phyloP scores from a whole-genome alignment of 83 land plant genomes.

The Thuja plicata region DNA sequence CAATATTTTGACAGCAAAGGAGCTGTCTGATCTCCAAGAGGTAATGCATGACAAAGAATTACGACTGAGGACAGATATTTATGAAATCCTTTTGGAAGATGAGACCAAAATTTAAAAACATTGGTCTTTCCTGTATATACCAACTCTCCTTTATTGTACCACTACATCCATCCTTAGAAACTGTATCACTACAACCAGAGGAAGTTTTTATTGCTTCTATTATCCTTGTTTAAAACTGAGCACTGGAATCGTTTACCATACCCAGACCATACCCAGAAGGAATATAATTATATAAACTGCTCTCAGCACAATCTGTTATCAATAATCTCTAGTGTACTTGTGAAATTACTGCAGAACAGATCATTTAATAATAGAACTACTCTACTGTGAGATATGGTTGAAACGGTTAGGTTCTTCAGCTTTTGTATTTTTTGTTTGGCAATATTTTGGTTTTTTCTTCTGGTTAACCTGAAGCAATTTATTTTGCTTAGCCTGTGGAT shows the following conservation, averaged over 20 bases:
- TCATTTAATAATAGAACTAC: background rate
- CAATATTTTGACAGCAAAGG: slow-evolving; percentile 69
- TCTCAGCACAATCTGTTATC: background rate
- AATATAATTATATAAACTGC: background rate
- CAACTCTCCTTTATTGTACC: background rate
- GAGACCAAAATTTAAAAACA: slow-evolving; percentile 21
- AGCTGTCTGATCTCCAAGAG: slow-evolving; percentile 93
- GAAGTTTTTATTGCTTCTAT: background rate
- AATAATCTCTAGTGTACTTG: background rate
- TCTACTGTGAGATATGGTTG: background rate
- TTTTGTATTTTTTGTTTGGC: background rate
- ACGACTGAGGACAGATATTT: slow-evolving; percentile 90
- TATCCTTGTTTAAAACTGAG: background rate
- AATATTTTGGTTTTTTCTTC: background rate
- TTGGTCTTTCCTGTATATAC: background rate
- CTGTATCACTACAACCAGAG: background rate
- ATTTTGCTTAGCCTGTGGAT: background rate
- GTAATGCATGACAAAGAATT: slow-evolving; percentile 98
- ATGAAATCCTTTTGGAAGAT: slow-evolving; percentile 93
- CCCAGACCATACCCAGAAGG: background rate
- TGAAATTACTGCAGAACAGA: background rate
- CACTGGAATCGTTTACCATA: background rate
- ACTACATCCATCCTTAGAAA: background rate
- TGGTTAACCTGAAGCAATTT: background rate
- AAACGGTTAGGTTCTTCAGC: background rate